These are phyloP conservation scores for Papiliotrema terrestris DNA, from an alignment of 1,284 basidiomycete species.

Conservation along the genomic window DNA sequence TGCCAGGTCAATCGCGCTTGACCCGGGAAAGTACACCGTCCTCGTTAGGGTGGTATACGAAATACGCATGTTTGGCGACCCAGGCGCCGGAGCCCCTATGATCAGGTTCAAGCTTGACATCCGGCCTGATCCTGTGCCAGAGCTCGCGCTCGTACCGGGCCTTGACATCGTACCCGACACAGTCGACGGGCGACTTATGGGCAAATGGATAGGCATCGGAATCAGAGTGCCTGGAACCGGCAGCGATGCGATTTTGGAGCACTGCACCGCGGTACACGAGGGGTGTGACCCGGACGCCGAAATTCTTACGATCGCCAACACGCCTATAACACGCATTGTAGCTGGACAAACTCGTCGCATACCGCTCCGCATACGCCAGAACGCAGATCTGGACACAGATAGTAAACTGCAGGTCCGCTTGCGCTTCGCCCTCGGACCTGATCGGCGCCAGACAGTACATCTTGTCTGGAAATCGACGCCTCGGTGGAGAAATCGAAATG, in stretches of 20 bases:
- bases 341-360: background rate
- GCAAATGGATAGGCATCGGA: constrained; percentile 25
- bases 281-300: too few species aligned
- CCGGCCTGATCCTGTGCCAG: constrained; percentile 10
- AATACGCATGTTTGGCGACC: constrained; percentile 45
- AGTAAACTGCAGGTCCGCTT: too few species aligned
- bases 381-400: background rate
- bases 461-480: background rate
- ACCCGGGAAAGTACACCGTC: constrained; percentile 32
- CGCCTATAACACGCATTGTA: background rate
- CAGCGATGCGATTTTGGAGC: too few species aligned
- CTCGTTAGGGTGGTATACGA: constrained; percentile 42
- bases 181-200: constrained; percentile 35
- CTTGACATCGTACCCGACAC: constrained; percentile 25
- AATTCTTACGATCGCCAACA: background rate
- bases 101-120: constrained; percentile 29
- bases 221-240: constrained; percentile 8
- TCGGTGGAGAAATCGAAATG: background rate
- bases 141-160: constrained; percentile 9
- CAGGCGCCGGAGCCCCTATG: constrained; percentile 20
- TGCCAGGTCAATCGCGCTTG: constrained; percentile 25
- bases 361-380: background rate
- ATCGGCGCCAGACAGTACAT: background rate
- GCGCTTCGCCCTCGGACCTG: too few species aligned
- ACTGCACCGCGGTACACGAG: too few species aligned